These are phyloP conservation scores for Apostasia shenzhenica DNA, from an alignment of 106 monocot species.

Conservation along the genomic window DNA sequence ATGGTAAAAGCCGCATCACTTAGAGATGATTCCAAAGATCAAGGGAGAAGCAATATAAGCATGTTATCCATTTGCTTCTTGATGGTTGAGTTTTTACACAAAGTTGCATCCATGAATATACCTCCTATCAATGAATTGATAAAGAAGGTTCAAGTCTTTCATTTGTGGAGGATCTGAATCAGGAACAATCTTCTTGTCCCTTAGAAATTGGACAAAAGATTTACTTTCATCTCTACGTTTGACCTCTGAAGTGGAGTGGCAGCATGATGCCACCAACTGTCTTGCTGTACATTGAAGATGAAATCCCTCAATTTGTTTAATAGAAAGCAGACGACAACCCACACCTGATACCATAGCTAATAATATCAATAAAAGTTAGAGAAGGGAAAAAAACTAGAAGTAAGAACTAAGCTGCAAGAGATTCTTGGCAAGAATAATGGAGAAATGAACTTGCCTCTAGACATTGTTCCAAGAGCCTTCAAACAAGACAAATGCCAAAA, in stretches of 20 bases:
- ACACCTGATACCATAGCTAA: conserved; percentile 4
- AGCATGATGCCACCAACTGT: conserved; percentile 17
- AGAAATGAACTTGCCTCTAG: conserved; percentile 16
- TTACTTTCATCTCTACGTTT: conserved; percentile 25
- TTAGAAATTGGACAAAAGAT: conserved; percentile 35
- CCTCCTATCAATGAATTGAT: conserved; percentile 77
- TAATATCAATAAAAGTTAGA: conserved; percentile 6
- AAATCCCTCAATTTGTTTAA: neutral
- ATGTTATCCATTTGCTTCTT: conserved; percentile 2
- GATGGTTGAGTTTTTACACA: neutral
- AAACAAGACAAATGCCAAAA: neutral
- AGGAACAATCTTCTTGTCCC: conserved; percentile 68
- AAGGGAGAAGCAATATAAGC: conserved; percentile 1
- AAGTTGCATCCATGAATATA: conserved; percentile 5
- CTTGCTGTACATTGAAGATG: conserved; percentile 12
- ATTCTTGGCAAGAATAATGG: neutral
- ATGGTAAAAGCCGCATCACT: conserved; percentile 7
- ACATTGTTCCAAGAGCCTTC: conserved; percentile 19
- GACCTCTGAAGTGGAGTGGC: conserved; percentile 14
- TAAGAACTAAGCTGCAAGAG: no score
- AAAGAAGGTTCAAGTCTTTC: conserved; percentile 63
- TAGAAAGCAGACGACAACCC: conserved; percentile 15
- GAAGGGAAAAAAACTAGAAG: neutral
- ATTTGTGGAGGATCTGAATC: conserved; percentile 66
- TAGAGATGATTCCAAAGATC: neutral